Base-by-base conservation (phyloP, 2,329 filamentous ascomycete species). In the Trichoderma arundinaceum region DNA sequence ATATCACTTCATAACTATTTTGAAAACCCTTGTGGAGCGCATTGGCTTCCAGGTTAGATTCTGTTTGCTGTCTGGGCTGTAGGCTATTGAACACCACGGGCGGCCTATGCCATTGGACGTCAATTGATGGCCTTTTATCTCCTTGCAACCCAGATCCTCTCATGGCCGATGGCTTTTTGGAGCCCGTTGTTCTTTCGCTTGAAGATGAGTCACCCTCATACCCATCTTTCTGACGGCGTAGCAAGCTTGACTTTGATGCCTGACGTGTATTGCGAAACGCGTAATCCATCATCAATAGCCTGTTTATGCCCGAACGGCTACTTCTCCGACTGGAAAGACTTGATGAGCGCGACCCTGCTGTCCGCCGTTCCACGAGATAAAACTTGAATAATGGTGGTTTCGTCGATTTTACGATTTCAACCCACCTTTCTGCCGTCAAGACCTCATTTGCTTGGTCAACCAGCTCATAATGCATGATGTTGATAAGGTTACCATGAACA, bases 241-340 rank as follows among this genome's bases (percentile, higher is more conserved):
- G 13, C 28, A 4, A 4, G 7, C 17, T 48, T 19, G 17, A 6
- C 12, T 19, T 48, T 28, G 57, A 59, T 17, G 13, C 19, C 13
- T 22, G 57, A 32, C 33, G 43, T 38, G 19, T 15, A 39, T 59
- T 10, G n/a, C 43, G 43, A 7, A 39, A 7, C n/a, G 44, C 33
- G 19, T 49, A n/a, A 39, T 59, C 43, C 13, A 58, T 39, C n/a
- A 59, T 15, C 9, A 59, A 12, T 4, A 48, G n/a, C 8, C 33
- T n/a, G 48, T 10, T 59, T 4, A 59, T 59, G 13, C 57, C 43
- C 19, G 57, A 39, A 17, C 19, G 57, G 15, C 19, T 60, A n/a
- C 57, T 60, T 3, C 33, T 49, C 10, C 19, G 17, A 17, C 57
- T 60, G 7, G 33, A 60, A 5, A 49, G 6, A 39, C 57, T 60